phyloP scores from a whole-genome alignment of 2,329 filamentous ascomycete genomes.

The Penicillium sp. region DNA sequence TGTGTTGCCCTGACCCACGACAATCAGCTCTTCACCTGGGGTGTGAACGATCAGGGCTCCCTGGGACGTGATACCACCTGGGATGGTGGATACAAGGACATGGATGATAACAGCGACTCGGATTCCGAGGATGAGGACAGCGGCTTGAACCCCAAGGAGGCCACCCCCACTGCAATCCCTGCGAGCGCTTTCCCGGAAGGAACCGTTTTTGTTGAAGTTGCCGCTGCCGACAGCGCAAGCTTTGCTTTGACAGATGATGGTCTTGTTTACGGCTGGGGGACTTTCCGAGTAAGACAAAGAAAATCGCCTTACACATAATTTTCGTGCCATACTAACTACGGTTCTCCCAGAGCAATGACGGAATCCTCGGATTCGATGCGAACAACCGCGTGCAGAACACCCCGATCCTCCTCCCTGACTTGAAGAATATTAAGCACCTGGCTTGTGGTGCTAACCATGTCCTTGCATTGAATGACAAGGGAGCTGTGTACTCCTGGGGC shows the following conservation, averaged over 20 bases:
- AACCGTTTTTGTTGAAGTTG: slow-evolving; percentile 57
- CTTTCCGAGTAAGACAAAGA: slow-evolving; percentile 52
- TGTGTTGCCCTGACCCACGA: slow-evolving; percentile 72
- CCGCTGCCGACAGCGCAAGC: slow-evolving; percentile 59
- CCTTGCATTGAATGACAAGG: slow-evolving; percentile 58
- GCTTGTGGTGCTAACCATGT: slow-evolving; percentile 59
- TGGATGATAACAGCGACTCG: slow-evolving; percentile 42
- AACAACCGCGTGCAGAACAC: slow-evolving; percentile 46
- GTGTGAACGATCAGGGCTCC: slow-evolving; percentile 81
- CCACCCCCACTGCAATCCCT: slow-evolving; percentile 54
- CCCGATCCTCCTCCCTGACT: slow-evolving; percentile 49
- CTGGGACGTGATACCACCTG: slow-evolving; percentile 72
- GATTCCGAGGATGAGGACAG: slow-evolving; percentile 55
- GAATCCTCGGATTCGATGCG: slow-evolving; percentile 59
- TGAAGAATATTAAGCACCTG: slow-evolving; percentile 57
- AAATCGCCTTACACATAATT: neutral
- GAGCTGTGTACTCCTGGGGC: slow-evolving; percentile 64
- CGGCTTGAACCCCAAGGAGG: slow-evolving; percentile 58
- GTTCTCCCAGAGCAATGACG: slow-evolving; percentile 57
- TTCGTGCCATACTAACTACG: neutral
- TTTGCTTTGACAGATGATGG: slow-evolving; percentile 63
- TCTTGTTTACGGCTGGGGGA: slow-evolving; percentile 62
- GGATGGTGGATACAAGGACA: slow-evolving; percentile 61
- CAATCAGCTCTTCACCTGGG: slow-evolving; percentile 82
- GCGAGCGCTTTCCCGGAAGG: slow-evolving; percentile 51